Evolutionary conservation across 139 green algal species (phyloP).

Genomic region (Dunaliella sp.): DNA sequence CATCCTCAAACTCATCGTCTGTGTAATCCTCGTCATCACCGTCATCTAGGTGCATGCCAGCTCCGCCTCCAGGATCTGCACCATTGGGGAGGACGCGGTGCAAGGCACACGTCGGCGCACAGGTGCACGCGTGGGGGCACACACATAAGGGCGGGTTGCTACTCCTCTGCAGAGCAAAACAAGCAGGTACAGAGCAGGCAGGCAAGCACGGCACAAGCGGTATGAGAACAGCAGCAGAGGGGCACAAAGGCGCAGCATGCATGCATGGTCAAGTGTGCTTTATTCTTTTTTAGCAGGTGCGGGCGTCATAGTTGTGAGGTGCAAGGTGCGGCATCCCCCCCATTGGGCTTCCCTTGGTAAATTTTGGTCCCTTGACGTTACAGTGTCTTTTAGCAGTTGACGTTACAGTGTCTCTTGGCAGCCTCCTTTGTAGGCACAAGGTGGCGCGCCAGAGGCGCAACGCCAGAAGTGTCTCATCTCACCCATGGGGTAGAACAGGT

Average conservation of each 20-base stretch:
- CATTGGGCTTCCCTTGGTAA: too few relatives aligned
- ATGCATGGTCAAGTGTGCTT: neutral
- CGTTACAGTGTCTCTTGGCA: too few relatives aligned
- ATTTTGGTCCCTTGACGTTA: too few relatives aligned
- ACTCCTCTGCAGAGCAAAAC: neutral
- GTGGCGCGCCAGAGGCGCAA: neutral
- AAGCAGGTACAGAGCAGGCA: neutral
- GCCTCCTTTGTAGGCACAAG: neutral
- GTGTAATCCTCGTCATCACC: slow-evolving; percentile 27
- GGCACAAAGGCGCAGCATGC: neutral
- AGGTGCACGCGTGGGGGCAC: neutral
- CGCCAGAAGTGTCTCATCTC: neutral
- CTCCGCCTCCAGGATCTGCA: neutral
- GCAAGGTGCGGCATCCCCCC: too few relatives aligned
- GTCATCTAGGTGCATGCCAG: slow-evolving; percentile 14
- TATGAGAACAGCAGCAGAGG: neutral
- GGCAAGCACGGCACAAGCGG: neutral
- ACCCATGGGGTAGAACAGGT: neutral
- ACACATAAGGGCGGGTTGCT: neutral
- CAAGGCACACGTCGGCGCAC: neutral
- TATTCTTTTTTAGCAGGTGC: too few relatives aligned
- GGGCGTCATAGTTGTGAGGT: neutral
- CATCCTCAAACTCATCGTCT: slow-evolving; percentile 21
- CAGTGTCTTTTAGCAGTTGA: too few relatives aligned
- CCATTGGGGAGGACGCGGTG: neutral